These are phyloP conservation scores for Plasmodium reichenowi DNA, from an alignment of 169 alveolate genomes.

Conservation along the genomic window DNA sequence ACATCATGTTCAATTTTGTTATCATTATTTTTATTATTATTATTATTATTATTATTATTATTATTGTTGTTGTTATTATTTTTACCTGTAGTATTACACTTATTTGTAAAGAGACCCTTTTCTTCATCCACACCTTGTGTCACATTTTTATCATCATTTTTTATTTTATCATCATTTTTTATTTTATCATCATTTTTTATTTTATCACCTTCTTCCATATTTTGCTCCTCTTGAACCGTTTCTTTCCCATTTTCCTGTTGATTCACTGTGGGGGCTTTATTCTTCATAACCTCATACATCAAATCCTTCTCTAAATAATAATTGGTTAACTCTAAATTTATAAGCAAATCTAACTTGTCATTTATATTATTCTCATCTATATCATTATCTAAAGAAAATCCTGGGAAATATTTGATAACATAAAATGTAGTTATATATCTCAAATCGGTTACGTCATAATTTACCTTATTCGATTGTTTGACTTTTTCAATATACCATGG, in stretches of 20 bases:
- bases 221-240: neutral
- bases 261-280: neutral
- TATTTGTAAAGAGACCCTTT: neutral
- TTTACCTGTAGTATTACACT: neutral
- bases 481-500: constrained; percentile 41
- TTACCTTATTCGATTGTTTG: neutral
- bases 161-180: neutral
- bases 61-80: neutral
- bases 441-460: constrained; percentile 29
- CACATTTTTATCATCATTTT: neutral
- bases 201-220: neutral
- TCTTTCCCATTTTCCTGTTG: neutral
- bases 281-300: neutral
- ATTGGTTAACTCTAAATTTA: constrained; percentile 17
- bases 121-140: neutral
- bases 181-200: neutral
- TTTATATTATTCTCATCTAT: constrained; percentile 6
- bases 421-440: constrained; percentile 42
- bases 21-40: neutral
- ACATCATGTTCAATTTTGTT: neutral
- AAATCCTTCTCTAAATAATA: constrained; percentile 30
- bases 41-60: neutral
- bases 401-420: constrained; percentile 50
- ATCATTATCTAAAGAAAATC: constrained; percentile 7
- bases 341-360: constrained; percentile 15